Evolutionary conservation across 768 basidiomycete genomes (phyloP).

Genomic region (Panaeolus cyanescens): DNA sequence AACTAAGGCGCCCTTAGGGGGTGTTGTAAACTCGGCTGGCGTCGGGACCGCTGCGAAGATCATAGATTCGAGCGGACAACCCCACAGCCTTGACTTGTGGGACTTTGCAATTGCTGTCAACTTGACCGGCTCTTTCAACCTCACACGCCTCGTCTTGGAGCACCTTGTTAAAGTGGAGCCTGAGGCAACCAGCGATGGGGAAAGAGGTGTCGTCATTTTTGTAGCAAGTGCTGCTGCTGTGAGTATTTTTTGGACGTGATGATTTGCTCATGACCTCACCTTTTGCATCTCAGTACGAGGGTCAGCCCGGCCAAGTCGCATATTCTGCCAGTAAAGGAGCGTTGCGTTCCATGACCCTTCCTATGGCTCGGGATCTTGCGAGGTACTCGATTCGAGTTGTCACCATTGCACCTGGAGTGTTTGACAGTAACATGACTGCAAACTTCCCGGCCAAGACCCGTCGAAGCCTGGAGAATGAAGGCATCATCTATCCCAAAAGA

Average conservation of each 20-base stretch:
- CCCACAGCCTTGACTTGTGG: conserved; percentile 55
- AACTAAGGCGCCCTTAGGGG: conserved; percentile 50
- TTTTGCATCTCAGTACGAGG: conserved; percentile 43
- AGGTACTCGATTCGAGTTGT: conserved; percentile 55
- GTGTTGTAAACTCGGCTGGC: conserved; percentile 62
- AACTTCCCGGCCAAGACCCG: conserved; percentile 36
- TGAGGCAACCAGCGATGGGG: conserved; percentile 49
- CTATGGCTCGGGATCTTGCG: conserved; percentile 60
- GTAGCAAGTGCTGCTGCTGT: conserved; percentile 59
- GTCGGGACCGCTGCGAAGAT: conserved; percentile 48
- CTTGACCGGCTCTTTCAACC: conserved; percentile 59
- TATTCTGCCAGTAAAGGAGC: conserved; percentile 62
- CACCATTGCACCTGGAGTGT: conserved; percentile 56
- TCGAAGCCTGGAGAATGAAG: conserved; percentile 38
- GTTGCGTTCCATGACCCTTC: conserved; percentile 56
- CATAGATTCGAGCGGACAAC: conserved; percentile 44
- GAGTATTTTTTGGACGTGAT: conserved; percentile 14
- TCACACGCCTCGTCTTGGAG: conserved; percentile 53
- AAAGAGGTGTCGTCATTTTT: conserved; percentile 60
- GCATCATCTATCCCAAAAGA: conserved; percentile 44
- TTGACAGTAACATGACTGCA: conserved; percentile 47
- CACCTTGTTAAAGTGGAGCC: conserved; percentile 49
- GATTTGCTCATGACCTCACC: conserved; percentile 1
- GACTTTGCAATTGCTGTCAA: conserved; percentile 54
- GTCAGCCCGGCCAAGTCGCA: conserved; percentile 57